Evolutionary conservation across 257 asterid genomes (phyloP).

Genomic region (Verbena officinalis): DNA sequence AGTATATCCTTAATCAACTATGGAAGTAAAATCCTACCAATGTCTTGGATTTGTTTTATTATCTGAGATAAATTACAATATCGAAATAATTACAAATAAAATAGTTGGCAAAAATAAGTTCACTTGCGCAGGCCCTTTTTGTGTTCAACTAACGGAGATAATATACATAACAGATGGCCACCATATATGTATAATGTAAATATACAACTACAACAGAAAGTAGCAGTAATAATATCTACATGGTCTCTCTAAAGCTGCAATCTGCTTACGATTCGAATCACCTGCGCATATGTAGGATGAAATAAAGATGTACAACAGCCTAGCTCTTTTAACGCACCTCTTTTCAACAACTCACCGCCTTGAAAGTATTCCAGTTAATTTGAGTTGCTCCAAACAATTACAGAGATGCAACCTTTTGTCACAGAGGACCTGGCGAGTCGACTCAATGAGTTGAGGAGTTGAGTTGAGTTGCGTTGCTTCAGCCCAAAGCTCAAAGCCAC

Average conservation of each 20-base stretch:
- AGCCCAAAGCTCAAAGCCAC: constrained; percentile 15
- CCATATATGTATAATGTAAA: constrained; percentile 19
- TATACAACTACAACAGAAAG: constrained; percentile 33
- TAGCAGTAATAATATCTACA: constrained; percentile 35
- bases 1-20: no score
- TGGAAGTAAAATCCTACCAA: no score
- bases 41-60: no score
- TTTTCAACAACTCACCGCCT: constrained; percentile 6
- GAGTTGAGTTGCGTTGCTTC: not conserved
- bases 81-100: not conserved
- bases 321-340: not conserved
- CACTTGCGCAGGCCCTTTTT: constrained; percentile 35
- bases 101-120: constrained; percentile 30
- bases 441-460: constrained; percentile 1
- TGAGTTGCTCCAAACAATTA: not conserved
- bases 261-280: constrained; percentile 16
- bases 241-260: constrained; percentile 8
- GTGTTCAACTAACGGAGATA: constrained; percentile 11
- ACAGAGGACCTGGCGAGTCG: not conserved
- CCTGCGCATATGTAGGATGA: constrained; percentile 14
- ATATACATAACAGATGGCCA: constrained; percentile 32
- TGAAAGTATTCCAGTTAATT: not conserved
- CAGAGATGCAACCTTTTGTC: not conserved
- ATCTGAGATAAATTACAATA: not conserved
- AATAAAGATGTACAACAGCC: constrained; percentile 1